Evolutionary conservation across 225 moss, liverwort and hornwort species (phyloP), one percentile per base, ranked within the genome.

Genomic region (Climacium dendroides): DNA sequence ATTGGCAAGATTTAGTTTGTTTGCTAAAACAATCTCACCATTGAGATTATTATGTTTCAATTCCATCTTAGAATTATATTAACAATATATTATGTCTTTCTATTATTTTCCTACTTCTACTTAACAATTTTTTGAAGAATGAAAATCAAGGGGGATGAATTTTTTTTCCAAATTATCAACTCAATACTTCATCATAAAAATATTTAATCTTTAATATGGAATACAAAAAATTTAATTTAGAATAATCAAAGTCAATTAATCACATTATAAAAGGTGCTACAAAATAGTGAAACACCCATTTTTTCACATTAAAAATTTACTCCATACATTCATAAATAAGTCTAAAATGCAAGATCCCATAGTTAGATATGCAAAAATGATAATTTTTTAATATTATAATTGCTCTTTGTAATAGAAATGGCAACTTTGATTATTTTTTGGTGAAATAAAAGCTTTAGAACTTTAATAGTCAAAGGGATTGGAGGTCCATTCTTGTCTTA

Each of bases 151-250:
- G 0, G 3, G 11, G 11, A 5, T 19, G 19, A 11, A 11, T 19
- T 66, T n/a, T n/a, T 62, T n/a, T 18, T 4, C 35, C 1, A 35
- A 6, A 65, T 0, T 19, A 0, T 35, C 3, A 19, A 65, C 1
- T 19, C 19, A 5, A 65, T 35, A 19, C 18, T 34, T 63, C 17
- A 32, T 32, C 4, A 61, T 3, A 29, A 63, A 5, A 64, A 32
- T 1, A 15, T 32, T 63, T 59, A 61, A 63, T 63, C 17, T 63
- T n/a, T 20, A 11, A 20, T 66, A 1, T n/a, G n/a, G n/a, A n/a
- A n/a, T 6, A n/a, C n/a, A 9, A 35, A 45, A 15, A 4, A 7
- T 32, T 32, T 10, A 11, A 3, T 65, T 35, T 19, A 35, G 35
- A 32, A 65, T 13, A 13, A 4, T 69, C 10, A 13, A 69, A 39